A percentile compares a stretch with the other conserved stretches of the same genome.
phyloP scores from a whole-genome alignment of 2,329 filamentous ascomycete genomes.

The Simplicillium sp. region DNA sequence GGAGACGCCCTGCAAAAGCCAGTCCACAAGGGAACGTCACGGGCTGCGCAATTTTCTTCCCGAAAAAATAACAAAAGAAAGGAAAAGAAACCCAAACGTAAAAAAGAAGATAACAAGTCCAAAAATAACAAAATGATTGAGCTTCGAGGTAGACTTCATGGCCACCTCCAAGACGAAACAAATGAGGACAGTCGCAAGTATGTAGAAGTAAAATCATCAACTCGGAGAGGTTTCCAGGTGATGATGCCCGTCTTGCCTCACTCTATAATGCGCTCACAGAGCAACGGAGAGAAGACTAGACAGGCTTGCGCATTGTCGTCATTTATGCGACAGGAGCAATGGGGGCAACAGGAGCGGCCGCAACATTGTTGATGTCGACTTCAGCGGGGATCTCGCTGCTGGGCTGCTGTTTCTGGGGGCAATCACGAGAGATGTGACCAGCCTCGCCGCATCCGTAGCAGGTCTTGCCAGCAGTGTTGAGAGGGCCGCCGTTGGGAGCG shows the following conservation, averaged over 20 bases:
- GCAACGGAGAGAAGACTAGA: conserved; percentile 9
- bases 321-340: conserved; percentile 29
- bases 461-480: conserved; percentile 95
- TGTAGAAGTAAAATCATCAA: background rate
- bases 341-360: conserved; percentile 34
- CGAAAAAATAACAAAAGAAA: conserved; percentile 18
- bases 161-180: background rate
- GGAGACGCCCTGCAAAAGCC: conserved; percentile 17
- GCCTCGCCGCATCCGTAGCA: conserved; percentile 97
- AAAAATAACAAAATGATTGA: background rate
- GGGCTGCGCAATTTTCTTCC: conserved; percentile 17
- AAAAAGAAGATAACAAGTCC: background rate
- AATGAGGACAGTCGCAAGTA: background rate
- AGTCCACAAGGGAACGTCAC: conserved; percentile 5
- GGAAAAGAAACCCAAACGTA: conserved; percentile 1
- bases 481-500: conserved; percentile 86
- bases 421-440: conserved; percentile 93
- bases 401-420: conserved; percentile 59
- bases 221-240: too few relatives aligned
- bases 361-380: conserved; percentile 31
- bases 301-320: conserved; percentile 3
- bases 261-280: background rate
- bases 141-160: too few relatives aligned
- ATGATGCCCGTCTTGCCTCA: too few relatives aligned
- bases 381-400: conserved; percentile 38